Evolutionary conservation across 1,284 basidiomycete species (phyloP).

Genomic region (Cutaneotrichosporon daszewskae): DNA sequence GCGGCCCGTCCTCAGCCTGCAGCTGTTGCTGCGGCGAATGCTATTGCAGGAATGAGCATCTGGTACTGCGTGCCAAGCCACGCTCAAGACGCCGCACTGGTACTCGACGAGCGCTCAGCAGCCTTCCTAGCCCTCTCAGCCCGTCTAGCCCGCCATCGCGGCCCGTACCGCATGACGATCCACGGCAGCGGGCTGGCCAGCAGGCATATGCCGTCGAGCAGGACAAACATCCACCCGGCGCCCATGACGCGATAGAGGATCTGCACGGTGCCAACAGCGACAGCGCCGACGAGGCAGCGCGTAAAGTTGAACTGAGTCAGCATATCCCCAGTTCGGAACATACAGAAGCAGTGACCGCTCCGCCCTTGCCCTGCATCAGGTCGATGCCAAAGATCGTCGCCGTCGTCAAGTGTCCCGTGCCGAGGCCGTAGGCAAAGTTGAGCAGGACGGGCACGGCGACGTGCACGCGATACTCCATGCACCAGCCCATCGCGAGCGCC

Average conservation of each 20-base stretch:
- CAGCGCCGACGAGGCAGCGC: slow-evolving; percentile 38
- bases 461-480: slow-evolving; percentile 23
- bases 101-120: no score
- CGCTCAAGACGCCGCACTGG: no score
- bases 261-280: slow-evolving; percentile 23
- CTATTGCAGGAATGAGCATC: no score
- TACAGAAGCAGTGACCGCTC: slow-evolving; percentile 29
- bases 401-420: slow-evolving; percentile 24
- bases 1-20: no score
- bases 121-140: no score
- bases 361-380: slow-evolving; percentile 29
- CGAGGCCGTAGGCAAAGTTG: slow-evolving; percentile 30
- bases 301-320: slow-evolving; percentile 33
- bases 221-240: slow-evolving; percentile 45
- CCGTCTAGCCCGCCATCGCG: slow-evolving; percentile 29
- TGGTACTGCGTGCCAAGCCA: no score
- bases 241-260: slow-evolving; percentile 30
- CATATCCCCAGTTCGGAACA: background rate
- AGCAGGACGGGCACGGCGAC: slow-evolving; percentile 37
- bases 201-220: slow-evolving; percentile 35
- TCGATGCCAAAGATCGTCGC: slow-evolving; percentile 31
- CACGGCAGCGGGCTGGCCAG: slow-evolving; percentile 27
- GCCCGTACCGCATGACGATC: slow-evolving; percentile 25
- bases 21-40: no score
- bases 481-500: slow-evolving; percentile 33